A percentile compares a stretch with the other conserved stretches of the same genome.
phyloP scores from a whole-genome alignment of 192 early-diverging fungal species.

The Rhizophagus sp. region DNA sequence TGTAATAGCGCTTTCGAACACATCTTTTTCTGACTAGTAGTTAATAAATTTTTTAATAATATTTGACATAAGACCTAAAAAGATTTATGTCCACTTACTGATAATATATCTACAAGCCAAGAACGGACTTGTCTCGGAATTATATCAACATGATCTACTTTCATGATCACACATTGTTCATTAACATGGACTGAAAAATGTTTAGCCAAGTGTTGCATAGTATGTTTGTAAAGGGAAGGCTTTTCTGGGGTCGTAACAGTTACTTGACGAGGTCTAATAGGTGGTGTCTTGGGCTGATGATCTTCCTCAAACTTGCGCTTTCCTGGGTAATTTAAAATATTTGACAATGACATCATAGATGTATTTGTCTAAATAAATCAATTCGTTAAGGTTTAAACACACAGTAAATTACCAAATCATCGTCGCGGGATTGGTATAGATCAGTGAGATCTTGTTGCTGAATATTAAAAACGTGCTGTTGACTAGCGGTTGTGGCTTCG shows the following conservation, averaged over 20 bases:
- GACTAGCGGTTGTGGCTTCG: not conserved
- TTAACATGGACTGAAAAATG: constrained; percentile 20
- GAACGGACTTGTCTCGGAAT: not conserved
- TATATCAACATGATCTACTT: not conserved
- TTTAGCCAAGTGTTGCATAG: constrained; percentile 18
- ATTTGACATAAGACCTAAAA: not conserved
- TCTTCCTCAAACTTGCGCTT: too few species aligned
- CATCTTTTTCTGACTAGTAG: constrained; percentile 20
- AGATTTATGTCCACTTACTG: not conserved
- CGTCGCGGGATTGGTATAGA: not conserved
- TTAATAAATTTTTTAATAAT: constrained; percentile 16
- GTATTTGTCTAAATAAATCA: too few species aligned
- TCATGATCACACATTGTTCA: constrained; percentile 15
- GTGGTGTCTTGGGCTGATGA: too few species aligned
- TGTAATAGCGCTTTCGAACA: not conserved
- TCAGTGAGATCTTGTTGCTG: not conserved
- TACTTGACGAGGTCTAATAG: too few species aligned
- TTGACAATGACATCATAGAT: too few species aligned
- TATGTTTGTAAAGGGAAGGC: not conserved
- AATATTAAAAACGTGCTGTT: constrained; percentile 1
- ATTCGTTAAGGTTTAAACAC: too few species aligned
- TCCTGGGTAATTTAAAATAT: too few species aligned
- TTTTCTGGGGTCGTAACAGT: too few species aligned
- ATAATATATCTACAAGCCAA: constrained; percentile 25
- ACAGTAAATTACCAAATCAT: too few species aligned